Percentiles rank a stretch among this genome's conserved stretches.
phyloP scores from a whole-genome alignment of 805 yeast species.

The Ogataea glucozyma region DNA sequence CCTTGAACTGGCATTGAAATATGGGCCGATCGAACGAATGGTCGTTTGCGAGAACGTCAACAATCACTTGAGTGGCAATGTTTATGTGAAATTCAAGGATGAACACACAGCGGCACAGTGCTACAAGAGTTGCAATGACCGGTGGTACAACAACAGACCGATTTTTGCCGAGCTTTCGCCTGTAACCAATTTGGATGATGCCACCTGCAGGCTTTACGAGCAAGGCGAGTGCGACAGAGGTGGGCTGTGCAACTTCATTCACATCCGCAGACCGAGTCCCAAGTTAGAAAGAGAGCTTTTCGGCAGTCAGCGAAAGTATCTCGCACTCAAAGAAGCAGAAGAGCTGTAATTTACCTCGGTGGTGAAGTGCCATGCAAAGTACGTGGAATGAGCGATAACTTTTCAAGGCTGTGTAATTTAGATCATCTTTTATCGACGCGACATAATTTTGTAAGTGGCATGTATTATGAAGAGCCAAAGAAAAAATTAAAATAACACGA shows the following conservation, averaged over 20 bases:
- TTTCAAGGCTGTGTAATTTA: neutral
- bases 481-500: neutral
- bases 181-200: constrained; percentile 65
- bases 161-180: constrained; percentile 80
- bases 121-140: constrained; percentile 59
- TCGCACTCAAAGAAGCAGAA: constrained; percentile 1
- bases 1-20: constrained; percentile 49
- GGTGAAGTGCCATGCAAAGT: constrained; percentile 7
- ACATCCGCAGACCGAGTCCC: constrained; percentile 57
- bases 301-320: constrained; percentile 20
- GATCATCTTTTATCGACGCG: too few relatives aligned
- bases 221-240: constrained; percentile 70
- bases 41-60: constrained; percentile 82
- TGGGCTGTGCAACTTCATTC: constrained; percentile 85
- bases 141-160: constrained; percentile 84
- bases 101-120: constrained; percentile 63
- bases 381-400: constrained; percentile 6
- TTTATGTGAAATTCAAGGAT: constrained; percentile 62
- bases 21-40: constrained; percentile 58
- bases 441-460: too few relatives aligned
- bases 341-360: neutral
- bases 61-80: constrained; percentile 83
- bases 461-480: neutral
- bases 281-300: constrained; percentile 21
- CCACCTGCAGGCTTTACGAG: constrained; percentile 75